Conservation (phyloP, 2,329 filamentous ascomycete genomes). For the Orbilia blumenaviensis region DNA sequence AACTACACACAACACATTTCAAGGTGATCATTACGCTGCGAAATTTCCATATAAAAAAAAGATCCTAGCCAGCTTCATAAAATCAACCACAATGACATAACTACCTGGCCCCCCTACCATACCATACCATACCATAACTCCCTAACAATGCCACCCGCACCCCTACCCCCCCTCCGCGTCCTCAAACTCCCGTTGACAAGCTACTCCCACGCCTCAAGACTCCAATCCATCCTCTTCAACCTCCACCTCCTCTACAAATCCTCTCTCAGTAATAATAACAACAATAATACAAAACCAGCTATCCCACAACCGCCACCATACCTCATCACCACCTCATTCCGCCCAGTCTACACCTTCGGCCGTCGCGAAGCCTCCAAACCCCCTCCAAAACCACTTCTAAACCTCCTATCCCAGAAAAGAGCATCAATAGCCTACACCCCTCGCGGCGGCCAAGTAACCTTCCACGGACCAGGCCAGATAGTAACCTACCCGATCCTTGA, state of each 20-base stretch:
- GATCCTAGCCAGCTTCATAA: background rate
- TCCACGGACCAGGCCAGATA: conserved; percentile 92
- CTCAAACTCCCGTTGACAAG: conserved; percentile 51
- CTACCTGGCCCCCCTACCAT: too few species aligned
- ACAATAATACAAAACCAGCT: background rate
- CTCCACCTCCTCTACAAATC: conserved; percentile 45
- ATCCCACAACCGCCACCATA: conserved; percentile 69
- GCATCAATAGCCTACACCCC: conserved; percentile 75
- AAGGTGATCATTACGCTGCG: background rate
- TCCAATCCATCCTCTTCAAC: conserved; percentile 55
- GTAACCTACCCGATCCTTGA: conserved; percentile 94
- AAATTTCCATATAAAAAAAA: background rate
- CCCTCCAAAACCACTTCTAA: conserved; percentile 62
- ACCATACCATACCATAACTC: too few species aligned
- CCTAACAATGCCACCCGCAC: too few species aligned
- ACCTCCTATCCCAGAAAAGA: conserved; percentile 60
- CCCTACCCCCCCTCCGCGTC: conserved; percentile 51
- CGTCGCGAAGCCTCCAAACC: conserved; percentile 72
- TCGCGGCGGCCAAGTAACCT: conserved; percentile 91
- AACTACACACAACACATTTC: conserved; percentile 25
- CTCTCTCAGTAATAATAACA: conserved; percentile 7
- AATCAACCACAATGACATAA: background rate
- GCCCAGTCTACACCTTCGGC: conserved; percentile 88
- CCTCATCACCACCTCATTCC: conserved; percentile 78
- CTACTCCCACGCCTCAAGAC: conserved; percentile 44